Base-by-base conservation (phyloP, 768 basidiomycete species). In the Boletus subparvulus region DNA sequence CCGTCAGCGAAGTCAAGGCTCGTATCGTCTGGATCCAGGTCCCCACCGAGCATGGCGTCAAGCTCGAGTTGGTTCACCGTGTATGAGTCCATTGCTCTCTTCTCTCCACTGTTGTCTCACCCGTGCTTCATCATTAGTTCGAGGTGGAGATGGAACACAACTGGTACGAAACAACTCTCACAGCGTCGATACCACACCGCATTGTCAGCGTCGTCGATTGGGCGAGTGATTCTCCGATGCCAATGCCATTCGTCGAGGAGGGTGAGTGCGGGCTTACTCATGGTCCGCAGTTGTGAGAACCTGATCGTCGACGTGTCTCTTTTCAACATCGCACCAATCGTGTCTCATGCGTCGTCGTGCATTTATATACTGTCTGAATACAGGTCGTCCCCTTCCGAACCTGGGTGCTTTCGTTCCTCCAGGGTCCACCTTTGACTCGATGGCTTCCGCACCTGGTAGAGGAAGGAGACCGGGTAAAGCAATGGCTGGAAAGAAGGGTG, bases 71-170 rank as follows among this genome's bases (percentile, higher is more conserved):
- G 59, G 92, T 92, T 5, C 98, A 73, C 36, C 58, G 57, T 10
- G 68, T 74, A 54, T n/a, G 72, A 47, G 17, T 44, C 5, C 13
- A 19, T 12, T 12, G 0, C 4, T 11, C 11, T 14, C n/a, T 17
- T 19, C 9, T 6, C 12, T 41, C 13, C 5, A n/a, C 6, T 24
- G 12, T 30, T 6, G 6, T 46, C 58, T 65, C n/a, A 63, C 12
- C 16, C 3, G n/a, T 47, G 5, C 19, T 11, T 6, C 16, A 10
- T 44, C 26, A 17, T 54, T 14, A 88, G 85, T 89, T 94, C 65
- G 92, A 94, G 68, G 88, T 96, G 44, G 90, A 94, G 79, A 92
- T 96, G 89, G 68, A 86, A 67, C 87, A 97, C 74, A 98, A 94
- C 74, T 96, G 92, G 92, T 98, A 98, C 64, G 94, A 98, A 72